These are phyloP conservation scores for Scenedesmus sp. DNA, from an alignment of 163 green algal species.

Conservation along the genomic window DNA sequence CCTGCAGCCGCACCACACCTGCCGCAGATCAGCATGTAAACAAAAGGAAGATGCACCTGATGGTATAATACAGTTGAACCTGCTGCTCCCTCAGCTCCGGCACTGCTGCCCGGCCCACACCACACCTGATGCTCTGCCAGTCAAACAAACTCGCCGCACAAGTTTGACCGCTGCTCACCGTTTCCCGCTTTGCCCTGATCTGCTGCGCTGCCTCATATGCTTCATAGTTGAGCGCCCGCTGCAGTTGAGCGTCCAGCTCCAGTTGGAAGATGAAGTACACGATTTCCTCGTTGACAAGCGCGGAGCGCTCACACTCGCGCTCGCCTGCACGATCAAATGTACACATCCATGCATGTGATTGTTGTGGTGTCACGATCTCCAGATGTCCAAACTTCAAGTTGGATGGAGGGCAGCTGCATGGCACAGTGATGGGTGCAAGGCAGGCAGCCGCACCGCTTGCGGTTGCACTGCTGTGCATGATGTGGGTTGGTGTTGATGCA, in stretches of 20 bases:
- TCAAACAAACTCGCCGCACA: neutral
- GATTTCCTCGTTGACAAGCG: conserved; percentile 77
- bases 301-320: conserved; percentile 21
- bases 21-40: too few species aligned
- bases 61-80: too few species aligned
- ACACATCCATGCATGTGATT: neutral
- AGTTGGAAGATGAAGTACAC: conserved; percentile 84
- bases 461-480: neutral
- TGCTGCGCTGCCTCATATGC: conserved; percentile 78
- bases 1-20: too few species aligned
- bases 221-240: conserved; percentile 86
- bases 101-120: neutral
- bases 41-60: too few species aligned
- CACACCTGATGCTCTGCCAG: too few species aligned
- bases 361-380: neutral
- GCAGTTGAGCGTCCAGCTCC: conserved; percentile 82
- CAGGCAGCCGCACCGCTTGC: neutral
- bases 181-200: conserved; percentile 67
- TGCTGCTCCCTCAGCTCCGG: too few species aligned
- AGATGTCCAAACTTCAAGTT: too few species aligned
- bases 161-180: conserved; percentile 48
- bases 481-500: neutral
- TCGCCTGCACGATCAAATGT: neutral
- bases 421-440: neutral
- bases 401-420: neutral